These are phyloP conservation scores for Candida sanyiensis DNA, from an alignment of 805 yeast species.

Conservation along the genomic window DNA sequence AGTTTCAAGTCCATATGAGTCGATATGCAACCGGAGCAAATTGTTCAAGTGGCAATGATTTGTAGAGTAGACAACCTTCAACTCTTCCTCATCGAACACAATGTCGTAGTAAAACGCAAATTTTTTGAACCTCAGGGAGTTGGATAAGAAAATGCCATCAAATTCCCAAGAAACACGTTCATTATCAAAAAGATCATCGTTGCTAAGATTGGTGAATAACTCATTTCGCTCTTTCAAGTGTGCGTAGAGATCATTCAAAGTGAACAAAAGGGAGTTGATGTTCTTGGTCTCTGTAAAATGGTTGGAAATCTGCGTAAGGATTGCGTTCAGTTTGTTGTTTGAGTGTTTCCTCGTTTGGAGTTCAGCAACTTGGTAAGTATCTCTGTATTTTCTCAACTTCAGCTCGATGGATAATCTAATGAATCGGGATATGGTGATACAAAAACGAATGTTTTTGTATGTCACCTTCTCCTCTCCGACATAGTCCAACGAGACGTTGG, in stretches of 20 bases:
- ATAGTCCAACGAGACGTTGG: constrained; percentile 17
- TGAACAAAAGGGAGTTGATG: constrained; percentile 19
- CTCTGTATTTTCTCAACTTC: constrained; percentile 11
- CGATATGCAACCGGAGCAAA: constrained; percentile 1
- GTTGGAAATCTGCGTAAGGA: constrained; percentile 9
- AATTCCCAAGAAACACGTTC: background rate
- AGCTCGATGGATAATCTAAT: constrained; percentile 16
- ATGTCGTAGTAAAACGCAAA: constrained; percentile 5
- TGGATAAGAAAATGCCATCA: constrained; percentile 1
- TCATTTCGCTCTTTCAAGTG: constrained; percentile 11
- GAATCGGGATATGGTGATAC: constrained; percentile 8
- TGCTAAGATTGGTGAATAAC: constrained; percentile 2
- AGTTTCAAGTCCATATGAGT: constrained; percentile 6
- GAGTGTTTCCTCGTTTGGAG: constrained; percentile 15
- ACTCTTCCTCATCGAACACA: constrained; percentile 7
- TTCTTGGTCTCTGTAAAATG: constrained; percentile 14
- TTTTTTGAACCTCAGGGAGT: constrained; percentile 2
- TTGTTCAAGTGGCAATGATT: background rate
- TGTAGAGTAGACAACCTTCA: constrained; percentile 4
- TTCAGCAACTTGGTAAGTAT: constrained; percentile 12
- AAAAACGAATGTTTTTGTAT: constrained; percentile 19
- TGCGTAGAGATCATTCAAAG: constrained; percentile 17
- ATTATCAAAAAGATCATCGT: background rate
- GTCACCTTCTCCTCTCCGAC: constrained; percentile 9
- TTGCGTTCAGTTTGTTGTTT: constrained; percentile 21